Evolutionary conservation across 2,329 filamentous ascomycete species (phyloP).

Genomic region (Phoma sp.): DNA sequence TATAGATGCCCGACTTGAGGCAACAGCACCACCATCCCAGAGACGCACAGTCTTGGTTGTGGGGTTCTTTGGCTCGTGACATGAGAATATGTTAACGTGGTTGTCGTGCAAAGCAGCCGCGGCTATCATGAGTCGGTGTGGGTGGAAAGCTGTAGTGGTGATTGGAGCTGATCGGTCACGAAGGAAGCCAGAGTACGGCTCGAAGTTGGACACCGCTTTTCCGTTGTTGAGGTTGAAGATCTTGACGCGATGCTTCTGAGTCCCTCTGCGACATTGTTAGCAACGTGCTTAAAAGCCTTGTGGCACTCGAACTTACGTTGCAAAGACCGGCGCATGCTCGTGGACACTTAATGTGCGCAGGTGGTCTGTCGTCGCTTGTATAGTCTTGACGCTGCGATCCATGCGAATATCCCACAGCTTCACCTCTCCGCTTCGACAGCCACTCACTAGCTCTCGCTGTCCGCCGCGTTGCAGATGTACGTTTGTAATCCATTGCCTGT

Average conservation of each 20-base stretch:
- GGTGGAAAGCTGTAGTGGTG: constrained; percentile 90
- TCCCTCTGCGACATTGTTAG: constrained; percentile 66
- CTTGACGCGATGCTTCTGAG: constrained; percentile 85
- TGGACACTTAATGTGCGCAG: constrained; percentile 89
- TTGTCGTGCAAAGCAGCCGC: constrained; percentile 86
- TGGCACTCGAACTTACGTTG: constrained; percentile 46
- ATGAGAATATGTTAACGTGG: constrained; percentile 85
- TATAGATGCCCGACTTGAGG: constrained; percentile 26
- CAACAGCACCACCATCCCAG: constrained; percentile 39
- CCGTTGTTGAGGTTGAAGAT: constrained; percentile 86
- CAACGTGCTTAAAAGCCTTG: background rate
- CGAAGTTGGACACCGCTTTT: constrained; percentile 77
- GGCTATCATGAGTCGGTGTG: constrained; percentile 88
- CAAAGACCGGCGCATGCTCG: constrained; percentile 95
- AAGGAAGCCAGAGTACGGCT: constrained; percentile 89
- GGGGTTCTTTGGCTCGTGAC: constrained; percentile 35
- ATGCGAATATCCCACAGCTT: constrained; percentile 95
- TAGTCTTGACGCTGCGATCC: constrained; percentile 75
- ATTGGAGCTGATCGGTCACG: constrained; percentile 83
- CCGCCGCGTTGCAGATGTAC: constrained; percentile 97
- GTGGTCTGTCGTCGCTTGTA: constrained; percentile 76
- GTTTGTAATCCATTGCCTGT: constrained; percentile 93
- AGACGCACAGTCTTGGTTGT: constrained; percentile 39
- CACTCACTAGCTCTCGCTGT: constrained; percentile 86
- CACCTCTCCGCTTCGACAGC: constrained; percentile 90